Percentiles rank a stretch among this genome's conserved stretches.
These are phyloP conservation scores for Camelina hispida DNA, from an alignment of 345 rosid species.

Conservation along the genomic window DNA sequence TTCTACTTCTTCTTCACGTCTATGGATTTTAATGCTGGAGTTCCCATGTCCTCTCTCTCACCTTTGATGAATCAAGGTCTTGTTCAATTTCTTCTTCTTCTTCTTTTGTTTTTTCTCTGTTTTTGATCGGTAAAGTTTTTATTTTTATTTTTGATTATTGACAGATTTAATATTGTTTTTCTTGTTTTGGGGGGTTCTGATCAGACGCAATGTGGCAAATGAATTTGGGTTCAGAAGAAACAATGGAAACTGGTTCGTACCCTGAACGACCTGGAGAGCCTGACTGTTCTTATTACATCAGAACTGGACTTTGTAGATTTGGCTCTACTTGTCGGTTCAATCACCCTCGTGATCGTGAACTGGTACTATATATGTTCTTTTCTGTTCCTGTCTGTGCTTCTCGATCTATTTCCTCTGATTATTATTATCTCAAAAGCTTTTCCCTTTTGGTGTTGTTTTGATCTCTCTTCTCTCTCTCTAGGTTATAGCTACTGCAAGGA, in stretches of 20 bases:
- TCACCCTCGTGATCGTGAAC: constrained; percentile 84
- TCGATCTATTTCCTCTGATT: constrained; percentile 18
- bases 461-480: constrained; percentile 32
- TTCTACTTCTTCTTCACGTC: constrained; percentile 44
- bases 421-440: constrained; percentile 9
- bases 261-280: constrained; percentile 96
- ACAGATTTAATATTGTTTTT: background rate
- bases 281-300: constrained; percentile 93
- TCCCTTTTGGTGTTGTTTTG: background rate
- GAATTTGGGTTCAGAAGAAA: constrained; percentile 71
- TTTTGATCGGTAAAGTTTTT: constrained; percentile 7
- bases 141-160: background rate
- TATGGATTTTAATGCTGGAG: constrained; percentile 82
- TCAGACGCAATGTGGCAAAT: constrained; percentile 94
- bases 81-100: constrained; percentile 8
- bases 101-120: constrained; percentile 12
- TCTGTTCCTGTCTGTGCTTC: background rate
- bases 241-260: constrained; percentile 71
- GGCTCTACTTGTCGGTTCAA: constrained; percentile 57
- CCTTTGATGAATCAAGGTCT: constrained; percentile 68
- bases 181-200: constrained; percentile 5
- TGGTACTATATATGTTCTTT: constrained; percentile 55
- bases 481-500: constrained; percentile 94
- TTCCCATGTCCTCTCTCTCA: constrained; percentile 75
- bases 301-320: constrained; percentile 98